These are phyloP conservation scores for Thalassiosira livingstoniorum DNA, from an alignment of 352 stramenopile species.

Conservation along the genomic window DNA sequence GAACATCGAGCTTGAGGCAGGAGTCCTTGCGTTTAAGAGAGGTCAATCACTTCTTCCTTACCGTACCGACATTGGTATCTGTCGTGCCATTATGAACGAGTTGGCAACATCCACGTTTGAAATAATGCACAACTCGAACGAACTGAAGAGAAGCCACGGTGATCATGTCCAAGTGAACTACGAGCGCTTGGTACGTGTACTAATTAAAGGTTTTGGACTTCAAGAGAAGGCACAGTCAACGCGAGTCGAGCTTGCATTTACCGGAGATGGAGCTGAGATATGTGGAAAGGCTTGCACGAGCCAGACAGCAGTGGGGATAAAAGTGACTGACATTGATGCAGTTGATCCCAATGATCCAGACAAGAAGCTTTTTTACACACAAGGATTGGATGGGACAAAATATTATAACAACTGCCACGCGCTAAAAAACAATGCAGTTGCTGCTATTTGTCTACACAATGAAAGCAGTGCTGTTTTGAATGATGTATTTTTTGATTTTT, in stretches of 20 bases:
- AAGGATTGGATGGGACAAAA: slow-evolving; percentile 15
- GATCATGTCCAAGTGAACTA: neutral
- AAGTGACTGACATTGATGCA: neutral
- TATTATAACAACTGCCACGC: neutral
- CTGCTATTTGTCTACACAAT: neutral
- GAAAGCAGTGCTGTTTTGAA: neutral
- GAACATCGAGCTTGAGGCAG: too few species aligned
- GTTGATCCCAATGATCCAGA: slow-evolving; percentile 30
- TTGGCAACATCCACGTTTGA: too few species aligned
- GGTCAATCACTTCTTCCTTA: too few species aligned
- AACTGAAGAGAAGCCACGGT: neutral
- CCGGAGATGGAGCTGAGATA: neutral
- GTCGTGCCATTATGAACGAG: too few species aligned
- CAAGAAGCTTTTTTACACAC: slow-evolving; percentile 38
- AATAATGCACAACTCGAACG: neutral
- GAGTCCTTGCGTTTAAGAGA: too few species aligned
- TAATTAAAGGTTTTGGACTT: neutral
- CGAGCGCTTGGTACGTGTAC: neutral
- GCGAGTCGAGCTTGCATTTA: neutral
- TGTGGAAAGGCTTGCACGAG: neutral
- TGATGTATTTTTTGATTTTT: slow-evolving; percentile 13
- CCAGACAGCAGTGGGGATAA: neutral
- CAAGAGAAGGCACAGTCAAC: neutral
- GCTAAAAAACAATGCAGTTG: neutral
- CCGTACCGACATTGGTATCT: too few species aligned